Percentiles rank a stretch among this genome's conserved stretches.
phyloP scores from a whole-genome alignment of 2,329 filamentous ascomycete genomes.

The Cordyceps sp. region DNA sequence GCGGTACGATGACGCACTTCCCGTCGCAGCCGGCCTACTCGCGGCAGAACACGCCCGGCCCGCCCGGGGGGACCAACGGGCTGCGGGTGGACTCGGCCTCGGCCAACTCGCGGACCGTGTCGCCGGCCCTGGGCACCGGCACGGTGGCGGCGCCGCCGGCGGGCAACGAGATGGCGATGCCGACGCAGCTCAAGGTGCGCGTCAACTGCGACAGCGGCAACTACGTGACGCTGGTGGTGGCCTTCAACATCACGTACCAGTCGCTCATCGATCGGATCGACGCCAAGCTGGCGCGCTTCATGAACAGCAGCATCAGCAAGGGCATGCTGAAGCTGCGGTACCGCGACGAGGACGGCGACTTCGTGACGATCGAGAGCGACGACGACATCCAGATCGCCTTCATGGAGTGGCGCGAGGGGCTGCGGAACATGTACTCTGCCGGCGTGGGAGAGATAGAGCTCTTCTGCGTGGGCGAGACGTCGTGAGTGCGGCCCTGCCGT shows the following conservation, averaged over 20 bases:
- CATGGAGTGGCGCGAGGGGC: slow-evolving; percentile 74
- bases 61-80: slow-evolving; percentile 12
- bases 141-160: slow-evolving; percentile 10
- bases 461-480: slow-evolving; percentile 48
- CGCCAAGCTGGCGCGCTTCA: slow-evolving; percentile 79
- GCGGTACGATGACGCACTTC: slow-evolving; percentile 37
- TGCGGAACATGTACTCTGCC: slow-evolving; percentile 37
- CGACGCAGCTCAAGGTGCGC: slow-evolving; percentile 82
- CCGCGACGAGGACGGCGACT: slow-evolving; percentile 81
- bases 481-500: slow-evolving; percentile 5
- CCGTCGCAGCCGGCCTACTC: slow-evolving; percentile 36
- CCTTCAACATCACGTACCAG: slow-evolving; percentile 87
- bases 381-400: slow-evolving; percentile 95
- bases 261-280: slow-evolving; percentile 91
- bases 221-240: slow-evolving; percentile 89
- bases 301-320: slow-evolving; percentile 65
- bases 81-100: slow-evolving; percentile 21
- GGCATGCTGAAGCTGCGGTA: slow-evolving; percentile 80
- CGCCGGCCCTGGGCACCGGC: slow-evolving; percentile 25
- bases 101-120: slow-evolving; percentile 25
- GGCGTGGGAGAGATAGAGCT: slow-evolving; percentile 82
- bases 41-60: slow-evolving; percentile 27
- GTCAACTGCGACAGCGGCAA: slow-evolving; percentile 76
- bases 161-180: slow-evolving; percentile 30
- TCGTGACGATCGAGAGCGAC: slow-evolving; percentile 83